Percentiles rank a stretch among this genome's conserved stretches.
Evolutionary conservation across 768 basidiomycete genomes (phyloP).

Genomic region (Kwoniella mangroviensis): DNA sequence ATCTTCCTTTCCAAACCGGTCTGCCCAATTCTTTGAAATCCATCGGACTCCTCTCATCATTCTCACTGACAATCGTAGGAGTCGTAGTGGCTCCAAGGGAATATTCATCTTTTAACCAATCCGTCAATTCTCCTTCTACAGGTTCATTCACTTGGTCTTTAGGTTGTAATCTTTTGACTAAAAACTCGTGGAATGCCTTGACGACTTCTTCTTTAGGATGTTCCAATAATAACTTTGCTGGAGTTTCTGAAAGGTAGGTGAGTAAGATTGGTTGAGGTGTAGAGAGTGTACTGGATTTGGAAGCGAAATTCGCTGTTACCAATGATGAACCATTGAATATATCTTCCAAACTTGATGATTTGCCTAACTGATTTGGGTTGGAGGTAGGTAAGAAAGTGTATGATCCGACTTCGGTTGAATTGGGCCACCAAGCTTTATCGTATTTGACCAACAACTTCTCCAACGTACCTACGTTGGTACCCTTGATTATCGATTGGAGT

Average conservation of each 20-base stretch:
- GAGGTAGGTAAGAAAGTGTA: conserved; percentile 54
- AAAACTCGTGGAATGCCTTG: conserved; percentile 45
- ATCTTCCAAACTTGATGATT: conserved; percentile 34
- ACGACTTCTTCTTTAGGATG: conserved; percentile 35
- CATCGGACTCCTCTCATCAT: conserved; percentile 52
- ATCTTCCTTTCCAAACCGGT: conserved; percentile 53
- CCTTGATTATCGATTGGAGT: conserved; percentile 38
- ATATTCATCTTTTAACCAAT: conserved; percentile 57
- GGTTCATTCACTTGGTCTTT: conserved; percentile 28
- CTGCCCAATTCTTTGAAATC: conserved; percentile 58
- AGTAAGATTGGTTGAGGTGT: conserved; percentile 45
- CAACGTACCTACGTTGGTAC: conserved; percentile 50
- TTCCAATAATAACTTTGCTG: conserved; percentile 41
- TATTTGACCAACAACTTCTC: conserved; percentile 54
- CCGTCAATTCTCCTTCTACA: conserved; percentile 42
- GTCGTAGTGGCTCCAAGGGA: conserved; percentile 59
- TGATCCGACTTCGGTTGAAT: conserved; percentile 40
- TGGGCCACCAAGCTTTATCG: conserved; percentile 53
- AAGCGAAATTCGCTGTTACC: conserved; percentile 45
- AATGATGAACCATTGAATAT: conserved; percentile 46
- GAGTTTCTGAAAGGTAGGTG: conserved; percentile 53
- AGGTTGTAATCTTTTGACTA: conserved; percentile 38
- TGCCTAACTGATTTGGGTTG: conserved; percentile 5
- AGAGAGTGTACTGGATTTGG: conserved; percentile 26
- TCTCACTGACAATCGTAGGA: conserved; percentile 44